Evolutionary conservation across 805 yeast species (phyloP).

Genomic region (Saccharomycopsis javanensis): DNA sequence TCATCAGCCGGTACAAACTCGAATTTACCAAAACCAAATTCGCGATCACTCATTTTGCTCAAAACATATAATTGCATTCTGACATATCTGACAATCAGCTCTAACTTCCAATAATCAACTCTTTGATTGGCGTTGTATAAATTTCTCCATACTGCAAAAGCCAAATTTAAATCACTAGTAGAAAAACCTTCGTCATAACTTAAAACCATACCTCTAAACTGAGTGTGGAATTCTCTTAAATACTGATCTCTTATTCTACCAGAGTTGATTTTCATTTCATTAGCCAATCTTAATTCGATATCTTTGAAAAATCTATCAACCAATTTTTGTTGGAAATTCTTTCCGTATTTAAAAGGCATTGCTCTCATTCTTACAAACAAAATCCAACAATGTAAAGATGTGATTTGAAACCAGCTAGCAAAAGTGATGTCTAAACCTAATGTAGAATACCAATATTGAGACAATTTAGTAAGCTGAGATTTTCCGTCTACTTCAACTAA

Average conservation of each 20-base stretch:
- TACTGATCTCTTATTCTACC: constrained; percentile 77
- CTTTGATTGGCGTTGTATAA: constrained; percentile 77
- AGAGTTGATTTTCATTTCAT: constrained; percentile 76
- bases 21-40: constrained; percentile 86
- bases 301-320: constrained; percentile 85
- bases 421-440: constrained; percentile 76
- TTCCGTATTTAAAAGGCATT: constrained; percentile 83
- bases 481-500: constrained; percentile 66
- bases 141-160: constrained; percentile 83
- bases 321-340: constrained; percentile 82
- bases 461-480: constrained; percentile 58
- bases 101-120: constrained; percentile 73
- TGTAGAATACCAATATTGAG: constrained; percentile 78
- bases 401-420: constrained; percentile 94
- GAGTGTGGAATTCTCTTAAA: constrained; percentile 82
- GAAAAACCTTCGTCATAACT: constrained; percentile 89
- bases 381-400: constrained; percentile 88
- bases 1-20: constrained; percentile 75
- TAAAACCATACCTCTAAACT: constrained; percentile 78
- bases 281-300: constrained; percentile 75
- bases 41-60: constrained; percentile 78
- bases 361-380: constrained; percentile 92
- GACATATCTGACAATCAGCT: constrained; percentile 81
- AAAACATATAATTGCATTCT: constrained; percentile 84
- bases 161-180: constrained; percentile 68